phyloP scores from a whole-genome alignment of 179 eudicot genomes.

The Heliamphora pulchella region DNA sequence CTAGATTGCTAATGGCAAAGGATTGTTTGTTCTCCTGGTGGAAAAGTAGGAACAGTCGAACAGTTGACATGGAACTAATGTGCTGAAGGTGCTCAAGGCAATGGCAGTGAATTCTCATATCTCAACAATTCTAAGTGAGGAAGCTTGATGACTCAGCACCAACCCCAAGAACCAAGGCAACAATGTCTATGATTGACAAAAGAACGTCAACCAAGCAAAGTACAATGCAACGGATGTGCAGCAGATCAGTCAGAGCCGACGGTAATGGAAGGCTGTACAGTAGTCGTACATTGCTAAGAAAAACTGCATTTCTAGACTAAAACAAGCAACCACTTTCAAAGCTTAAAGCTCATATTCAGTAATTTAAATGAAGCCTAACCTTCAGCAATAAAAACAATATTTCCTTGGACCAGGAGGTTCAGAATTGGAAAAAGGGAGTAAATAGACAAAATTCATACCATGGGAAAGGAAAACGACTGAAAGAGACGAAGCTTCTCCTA shows the following conservation, averaged over 20 bases:
- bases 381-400: background rate
- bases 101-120: background rate
- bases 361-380: background rate
- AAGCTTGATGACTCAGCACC: background rate
- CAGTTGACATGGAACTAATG: background rate
- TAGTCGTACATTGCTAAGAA: background rate
- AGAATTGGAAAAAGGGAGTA: background rate
- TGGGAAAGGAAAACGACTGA: background rate
- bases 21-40: background rate
- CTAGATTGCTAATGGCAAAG: background rate
- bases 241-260: background rate
- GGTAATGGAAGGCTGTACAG: background rate
- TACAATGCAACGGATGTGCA: background rate
- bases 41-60: background rate
- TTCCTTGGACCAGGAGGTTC: background rate
- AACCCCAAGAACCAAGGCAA: background rate
- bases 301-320: background rate
- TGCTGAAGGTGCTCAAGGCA: background rate
- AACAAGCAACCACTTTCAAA: background rate
- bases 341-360: background rate
- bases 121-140: background rate
- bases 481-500: constrained; percentile 4
- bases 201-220: background rate
- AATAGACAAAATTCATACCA: background rate
- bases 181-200: background rate